phyloP scores from a whole-genome alignment of 192 early-diverging fungal genomes.

The Umbelopsis sp. region DNA sequence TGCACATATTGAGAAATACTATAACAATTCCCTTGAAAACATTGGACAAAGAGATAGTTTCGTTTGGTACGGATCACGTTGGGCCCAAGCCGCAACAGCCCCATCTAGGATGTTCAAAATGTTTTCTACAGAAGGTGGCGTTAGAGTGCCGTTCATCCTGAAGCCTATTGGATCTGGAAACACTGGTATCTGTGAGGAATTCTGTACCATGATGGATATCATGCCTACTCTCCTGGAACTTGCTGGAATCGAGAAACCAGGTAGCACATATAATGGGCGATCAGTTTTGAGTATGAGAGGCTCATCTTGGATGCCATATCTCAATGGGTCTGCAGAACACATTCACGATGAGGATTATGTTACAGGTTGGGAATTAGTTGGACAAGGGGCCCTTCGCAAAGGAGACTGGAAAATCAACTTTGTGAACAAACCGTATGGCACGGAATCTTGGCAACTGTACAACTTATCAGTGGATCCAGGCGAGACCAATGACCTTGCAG shows the following conservation, averaged over 20 bases:
- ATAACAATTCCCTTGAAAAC: slow-evolving; percentile 14
- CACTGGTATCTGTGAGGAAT: slow-evolving; percentile 3
- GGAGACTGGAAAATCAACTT: slow-evolving; percentile 19
- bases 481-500: slow-evolving; percentile 10
- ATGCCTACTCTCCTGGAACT: slow-evolving; percentile 16
- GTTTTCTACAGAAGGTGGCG: slow-evolving; percentile 21
- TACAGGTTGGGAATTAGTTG: slow-evolving; percentile 13
- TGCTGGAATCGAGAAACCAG: slow-evolving; percentile 4
- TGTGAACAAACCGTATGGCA: neutral
- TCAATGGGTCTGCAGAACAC: neutral
- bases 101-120: slow-evolving; percentile 26
- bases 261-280: neutral
- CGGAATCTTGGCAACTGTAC: slow-evolving; percentile 2
- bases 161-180: neutral
- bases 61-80: slow-evolving; percentile 15
- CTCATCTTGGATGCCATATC: slow-evolving; percentile 16
- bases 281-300: slow-evolving; percentile 6
- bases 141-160: slow-evolving; percentile 13
- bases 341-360: slow-evolving; percentile 13
- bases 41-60: slow-evolving; percentile 13
- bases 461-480: neutral
- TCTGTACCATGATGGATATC: slow-evolving; percentile 19
- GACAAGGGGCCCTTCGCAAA: slow-evolving; percentile 6
- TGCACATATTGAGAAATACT: slow-evolving; percentile 18
- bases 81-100: slow-evolving; percentile 11